Evolutionary conservation across 306 rosid genomes (phyloP).

Genomic region (Dryas drummondii): DNA sequence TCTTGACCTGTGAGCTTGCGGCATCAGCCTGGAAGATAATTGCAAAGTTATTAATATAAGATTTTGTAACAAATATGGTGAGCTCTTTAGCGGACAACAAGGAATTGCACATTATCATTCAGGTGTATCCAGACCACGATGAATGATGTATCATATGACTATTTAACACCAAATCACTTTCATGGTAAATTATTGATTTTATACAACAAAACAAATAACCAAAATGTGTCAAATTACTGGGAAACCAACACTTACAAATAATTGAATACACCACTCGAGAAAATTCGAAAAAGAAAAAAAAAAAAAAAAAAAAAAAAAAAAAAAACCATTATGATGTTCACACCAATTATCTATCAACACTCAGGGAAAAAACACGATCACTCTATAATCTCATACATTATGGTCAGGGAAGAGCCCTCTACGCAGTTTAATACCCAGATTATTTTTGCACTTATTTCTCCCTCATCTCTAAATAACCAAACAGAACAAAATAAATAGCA

Average conservation of each 20-base stretch:
- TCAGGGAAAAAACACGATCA: neutral
- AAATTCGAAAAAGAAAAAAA: no score
- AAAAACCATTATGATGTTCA: neutral
- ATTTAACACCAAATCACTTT: neutral
- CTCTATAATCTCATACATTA: neutral
- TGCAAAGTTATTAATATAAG: neutral
- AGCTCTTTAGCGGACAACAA: neutral
- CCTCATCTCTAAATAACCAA: neutral
- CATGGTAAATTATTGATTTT: neutral
- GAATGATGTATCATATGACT: neutral
- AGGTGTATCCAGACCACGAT: neutral
- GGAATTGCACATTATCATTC: neutral
- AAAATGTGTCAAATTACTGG: neutral
- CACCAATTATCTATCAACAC: neutral
- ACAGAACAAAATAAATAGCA: neutral
- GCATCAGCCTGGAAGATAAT: slow-evolving; percentile 56
- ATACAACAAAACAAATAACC: neutral
- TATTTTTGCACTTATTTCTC: neutral
- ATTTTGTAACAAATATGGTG: neutral
- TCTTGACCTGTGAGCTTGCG: slow-evolving; percentile 48
- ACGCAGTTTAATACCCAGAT: neutral
- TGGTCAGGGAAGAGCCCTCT: neutral
- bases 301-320: no score
- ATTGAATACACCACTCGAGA: neutral
- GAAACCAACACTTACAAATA: neutral